Percentiles rank a stretch among this genome's conserved stretches.
These are phyloP conservation scores for Tricholoma hemisulphureum DNA, from an alignment of 768 basidiomycete genomes.

Conservation along the genomic window DNA sequence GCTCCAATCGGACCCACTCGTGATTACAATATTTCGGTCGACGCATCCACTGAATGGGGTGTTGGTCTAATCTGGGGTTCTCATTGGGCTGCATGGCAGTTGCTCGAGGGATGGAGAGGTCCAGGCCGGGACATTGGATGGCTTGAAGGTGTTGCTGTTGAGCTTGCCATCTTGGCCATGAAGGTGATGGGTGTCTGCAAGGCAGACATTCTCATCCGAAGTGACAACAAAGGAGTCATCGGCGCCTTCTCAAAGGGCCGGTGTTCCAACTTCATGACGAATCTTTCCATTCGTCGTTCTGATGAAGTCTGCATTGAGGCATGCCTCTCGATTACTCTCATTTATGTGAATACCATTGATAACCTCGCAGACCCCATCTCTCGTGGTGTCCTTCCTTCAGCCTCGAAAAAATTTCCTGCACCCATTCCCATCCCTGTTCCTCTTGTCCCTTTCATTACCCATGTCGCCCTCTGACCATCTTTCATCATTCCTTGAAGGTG, in stretches of 20 bases:
- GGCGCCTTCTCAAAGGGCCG: constrained; percentile 21
- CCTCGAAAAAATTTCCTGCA: neutral
- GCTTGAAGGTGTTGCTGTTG: constrained; percentile 1
- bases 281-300: constrained; percentile 17
- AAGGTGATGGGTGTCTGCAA: constrained; percentile 7
- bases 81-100: constrained; percentile 15
- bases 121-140: constrained; percentile 9
- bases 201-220: constrained; percentile 11
- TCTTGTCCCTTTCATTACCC: neutral
- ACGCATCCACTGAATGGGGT: constrained; percentile 28
- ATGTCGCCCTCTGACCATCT: neutral
- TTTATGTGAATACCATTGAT: constrained; percentile 23
- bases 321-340: constrained; percentile 19
- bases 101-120: constrained; percentile 9
- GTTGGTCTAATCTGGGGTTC: constrained; percentile 11
- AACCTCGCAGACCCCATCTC: constrained; percentile 35
- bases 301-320: constrained; percentile 10
- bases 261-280: constrained; percentile 17
- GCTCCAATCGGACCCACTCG: constrained; percentile 5
- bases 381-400: neutral
- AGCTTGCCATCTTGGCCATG: constrained; percentile 8
- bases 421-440: neutral
- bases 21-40: constrained; percentile 11
- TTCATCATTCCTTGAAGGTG: neutral
- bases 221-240: constrained; percentile 27